Base-by-base conservation (phyloP, 331 rosid species). In the Pyrus hybrid region DNA sequence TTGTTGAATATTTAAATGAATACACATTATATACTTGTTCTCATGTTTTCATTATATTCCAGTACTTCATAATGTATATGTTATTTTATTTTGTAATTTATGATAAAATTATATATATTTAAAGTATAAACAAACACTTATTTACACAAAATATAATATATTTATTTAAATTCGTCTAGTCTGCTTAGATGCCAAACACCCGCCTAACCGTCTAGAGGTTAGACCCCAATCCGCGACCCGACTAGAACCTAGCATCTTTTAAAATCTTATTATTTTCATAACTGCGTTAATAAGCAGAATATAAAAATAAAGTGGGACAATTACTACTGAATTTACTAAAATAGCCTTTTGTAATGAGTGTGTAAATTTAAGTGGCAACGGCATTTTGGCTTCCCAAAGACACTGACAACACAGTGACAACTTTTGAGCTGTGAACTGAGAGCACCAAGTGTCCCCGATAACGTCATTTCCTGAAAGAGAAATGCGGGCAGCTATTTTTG, bases 161-260 rank as follows among this genome's bases (percentile, higher is more conserved):
- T 37, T 37, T 37, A 37, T 3, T 35, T 37, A 37, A 37, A 37
- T 37, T 1, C 13, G 4, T 3, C 0, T 37, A 9, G 43, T 37
- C 43, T 0, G 13, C 13, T 37, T 37, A 37, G 4, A n/a, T n/a
- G n/a, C n/a, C n/a, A n/a, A n/a, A 37, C 9, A 7, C 43, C 1
- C 12, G 43, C 12, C 43, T 35, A 37, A 0, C 13, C 43, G 43
- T 2, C 13, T 37, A 37, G 13, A 37, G 0, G 1, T 0, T 37
- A 37, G 13, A 1, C 0, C 4, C 13, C 0, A 37, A 2, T 3
- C 1, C 0, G 0, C 1, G 0, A 37, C 13, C 4, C 13, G 4
- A 37, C 0, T 37, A 37, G 13, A 0, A 0, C 4, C 13, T 37
- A 37, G 0, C 43, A 0, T 37, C 12, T 37, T 8, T 37, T 37